A percentile compares a stretch with the other conserved stretches of the same genome.
Conservation (phyloP, 768 basidiomycete genomes). For the Strobilomyces echinocephalus region DNA sequence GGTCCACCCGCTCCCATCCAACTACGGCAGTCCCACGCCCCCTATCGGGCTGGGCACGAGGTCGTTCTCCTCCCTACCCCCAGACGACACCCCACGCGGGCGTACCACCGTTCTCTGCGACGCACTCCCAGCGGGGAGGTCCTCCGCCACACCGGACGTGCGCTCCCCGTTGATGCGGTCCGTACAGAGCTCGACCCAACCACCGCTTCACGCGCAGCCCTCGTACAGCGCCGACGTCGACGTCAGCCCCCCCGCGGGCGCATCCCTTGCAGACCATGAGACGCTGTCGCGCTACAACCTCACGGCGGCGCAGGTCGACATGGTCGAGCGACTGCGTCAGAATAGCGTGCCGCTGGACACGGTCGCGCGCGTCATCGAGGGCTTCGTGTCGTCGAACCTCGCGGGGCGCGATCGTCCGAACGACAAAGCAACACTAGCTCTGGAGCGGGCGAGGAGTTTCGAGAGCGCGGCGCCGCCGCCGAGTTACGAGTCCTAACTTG, state of each 20-base stretch:
- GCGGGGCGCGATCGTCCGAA: background rate
- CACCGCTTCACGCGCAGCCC: slow-evolving; percentile 1
- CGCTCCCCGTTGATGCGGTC: slow-evolving; percentile 1
- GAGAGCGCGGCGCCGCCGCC: slow-evolving; percentile 13
- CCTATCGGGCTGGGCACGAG: background rate
- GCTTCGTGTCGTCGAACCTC: background rate
- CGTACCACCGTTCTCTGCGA: slow-evolving; percentile 15
- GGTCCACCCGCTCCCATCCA: slow-evolving; percentile 3
- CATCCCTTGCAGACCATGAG: background rate
- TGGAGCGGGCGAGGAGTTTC: background rate
- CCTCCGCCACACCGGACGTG: background rate
- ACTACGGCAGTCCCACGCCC: background rate
- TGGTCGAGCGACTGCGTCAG: slow-evolving; percentile 8
- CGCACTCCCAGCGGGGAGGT: slow-evolving; percentile 2
- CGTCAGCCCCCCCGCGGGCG: background rate
- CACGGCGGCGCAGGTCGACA: slow-evolving; percentile 11
- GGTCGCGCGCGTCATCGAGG: slow-evolving; percentile 14
- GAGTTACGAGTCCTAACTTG: slow-evolving; percentile 11
- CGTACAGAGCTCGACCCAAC: background rate
- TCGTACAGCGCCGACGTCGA: background rate
- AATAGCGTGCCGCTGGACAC: slow-evolving; percentile 13
- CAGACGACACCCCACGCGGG: background rate
- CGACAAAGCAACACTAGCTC: background rate
- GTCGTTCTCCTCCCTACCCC: background rate
- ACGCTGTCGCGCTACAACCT: slow-evolving; percentile 1